Base-by-base conservation (phyloP, 2,329 filamentous ascomycete genomes). In the Hymenoscyphus salicellus region DNA sequence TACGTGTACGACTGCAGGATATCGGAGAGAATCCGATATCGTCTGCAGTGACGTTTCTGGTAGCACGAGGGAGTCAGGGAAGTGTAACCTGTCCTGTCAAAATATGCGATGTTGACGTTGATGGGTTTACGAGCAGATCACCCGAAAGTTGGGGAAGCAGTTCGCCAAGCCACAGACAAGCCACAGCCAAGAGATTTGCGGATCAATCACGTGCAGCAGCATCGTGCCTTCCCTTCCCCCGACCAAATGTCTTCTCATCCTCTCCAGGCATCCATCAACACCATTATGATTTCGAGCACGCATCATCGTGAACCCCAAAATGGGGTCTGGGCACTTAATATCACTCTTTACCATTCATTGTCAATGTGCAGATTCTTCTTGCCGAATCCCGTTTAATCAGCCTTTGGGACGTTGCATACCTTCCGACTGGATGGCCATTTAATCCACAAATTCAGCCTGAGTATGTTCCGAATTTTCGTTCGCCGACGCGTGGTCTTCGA, bases 391-490 rank as follows among this genome's bases (percentile, higher is more conserved):
- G 10, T 30, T 30, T 14, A 60, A 60, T 60, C 60, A 65, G 60
- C 55, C 63, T 56, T 38, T 58, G 43, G 11, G 26, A 58, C 38
- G 30, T 32, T 32, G n/a, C 38, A 28, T 38, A 28, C 28, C 36
- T 38, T 32, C 57, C 57, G 38, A 58, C 43, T 65, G 64, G 60
- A 58, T 43, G 52, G 61, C 56, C 33, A 20, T 58, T 55, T 20
- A 38, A 26, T 6, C 43, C 33, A 23, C 33, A 6, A 55, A 60
- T 63, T 63, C 64, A 65, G 64, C 57, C 64, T 65, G 57, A 65
- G 61, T 65, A 46, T 33, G 16, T 11, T 28, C 17, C 11, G 17
- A 41, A 16, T 55, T 62, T 28, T 65, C 43, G 14, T 52, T 62
- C 20, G n/a, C 55, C 20, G 38, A 65, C 59, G 63, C 63, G 55